Evolutionary conservation across 2,329 filamentous ascomycete genomes (phyloP), one percentile per base, ranked within the genome.

Genomic region (Verticillium isaacii): DNA sequence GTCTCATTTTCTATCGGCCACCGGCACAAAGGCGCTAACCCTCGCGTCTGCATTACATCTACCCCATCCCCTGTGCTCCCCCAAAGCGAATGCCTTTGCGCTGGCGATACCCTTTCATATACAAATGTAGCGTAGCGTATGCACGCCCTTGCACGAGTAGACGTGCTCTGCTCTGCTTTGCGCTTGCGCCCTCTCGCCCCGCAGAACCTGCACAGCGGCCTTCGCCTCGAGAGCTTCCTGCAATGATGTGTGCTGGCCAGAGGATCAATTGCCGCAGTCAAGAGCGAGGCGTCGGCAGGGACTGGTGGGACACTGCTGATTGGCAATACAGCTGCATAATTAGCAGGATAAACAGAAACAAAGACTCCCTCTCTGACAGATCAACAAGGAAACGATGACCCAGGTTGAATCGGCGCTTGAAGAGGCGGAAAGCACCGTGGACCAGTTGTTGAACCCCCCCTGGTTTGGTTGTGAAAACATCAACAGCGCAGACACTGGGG

Each of bases 381-480:
- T 52, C n/a, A 12, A 52, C 70, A 72, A 73, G 71, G 73, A 74
- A 74, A 76, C 70, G 69, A 75, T 78, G 76, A 71, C 76, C 82
- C 84, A 87, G 81, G 87, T 90, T 90, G 86, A 90, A 84, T 79
- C 86, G 81, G 81, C 79, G 78, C 80, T 79, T 80, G 71, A 75
- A 84, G 79, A 85, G 80, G 80, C 75, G 76, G 79, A 80, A 80
- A 81, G 80, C 82, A 82, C 82, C 84, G 85, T 88, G 85, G 85
- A 85, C 86, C 85, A 85, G 77, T 80, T 85, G 88, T 91, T 91
- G 88, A 91, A 89, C 86, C 88, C 79, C 79, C 39, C 19, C 83
- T 88, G 86, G 90, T 91, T 91, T 90, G 85, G 88, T 92, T 91
- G 87, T 82, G 89, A 91, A 91, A 91, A 89, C 86, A 89, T 83